These are phyloP conservation scores for Cystobasidium slooffiae DNA, from an alignment of 1,284 basidiomycete genomes.

Conservation along the genomic window DNA sequence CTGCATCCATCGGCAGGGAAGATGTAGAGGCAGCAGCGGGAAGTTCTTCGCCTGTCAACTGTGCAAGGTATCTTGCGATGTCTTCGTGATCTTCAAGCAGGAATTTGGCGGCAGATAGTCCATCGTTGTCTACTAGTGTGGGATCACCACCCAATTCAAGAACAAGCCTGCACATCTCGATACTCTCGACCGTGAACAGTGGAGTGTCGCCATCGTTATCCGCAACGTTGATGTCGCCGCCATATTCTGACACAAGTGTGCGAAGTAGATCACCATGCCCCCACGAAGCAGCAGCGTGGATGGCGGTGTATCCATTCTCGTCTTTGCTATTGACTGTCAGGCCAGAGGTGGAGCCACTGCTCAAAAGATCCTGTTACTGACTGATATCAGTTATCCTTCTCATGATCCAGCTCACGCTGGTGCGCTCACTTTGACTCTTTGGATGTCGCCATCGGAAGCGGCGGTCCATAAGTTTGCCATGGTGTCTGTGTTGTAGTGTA, in stretches of 20 bases:
- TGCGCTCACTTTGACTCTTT: conserved; percentile 57
- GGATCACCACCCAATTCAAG: conserved; percentile 78
- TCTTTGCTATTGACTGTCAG: conserved; percentile 77
- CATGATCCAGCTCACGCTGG: neutral
- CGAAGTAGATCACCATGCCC: conserved; percentile 74
- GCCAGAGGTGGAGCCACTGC: conserved; percentile 56
- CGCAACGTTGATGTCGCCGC: conserved; percentile 82
- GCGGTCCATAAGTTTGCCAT: conserved; percentile 82
- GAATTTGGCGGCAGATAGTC: conserved; percentile 64
- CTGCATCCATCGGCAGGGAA: conserved; percentile 16
- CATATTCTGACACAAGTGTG: conserved; percentile 72
- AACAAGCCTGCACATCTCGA: conserved; percentile 76
- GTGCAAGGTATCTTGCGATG: conserved; percentile 71
- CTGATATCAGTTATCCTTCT: neutral
- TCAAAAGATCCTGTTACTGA: conserved; percentile 4
- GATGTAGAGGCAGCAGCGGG: conserved; percentile 20
- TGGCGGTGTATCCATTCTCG: conserved; percentile 80
- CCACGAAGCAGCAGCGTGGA: conserved; percentile 96
- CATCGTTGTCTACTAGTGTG: conserved; percentile 26
- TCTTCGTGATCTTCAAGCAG: conserved; percentile 79
- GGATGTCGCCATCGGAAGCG: conserved; percentile 80
- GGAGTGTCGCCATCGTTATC: conserved; percentile 90
- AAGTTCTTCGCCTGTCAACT: conserved; percentile 56
- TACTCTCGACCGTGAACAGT: conserved; percentile 82
- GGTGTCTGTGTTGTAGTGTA: neutral